Evolutionary conservation across 345 rosid species (phyloP).

Genomic region (Heritiera littoralis): DNA sequence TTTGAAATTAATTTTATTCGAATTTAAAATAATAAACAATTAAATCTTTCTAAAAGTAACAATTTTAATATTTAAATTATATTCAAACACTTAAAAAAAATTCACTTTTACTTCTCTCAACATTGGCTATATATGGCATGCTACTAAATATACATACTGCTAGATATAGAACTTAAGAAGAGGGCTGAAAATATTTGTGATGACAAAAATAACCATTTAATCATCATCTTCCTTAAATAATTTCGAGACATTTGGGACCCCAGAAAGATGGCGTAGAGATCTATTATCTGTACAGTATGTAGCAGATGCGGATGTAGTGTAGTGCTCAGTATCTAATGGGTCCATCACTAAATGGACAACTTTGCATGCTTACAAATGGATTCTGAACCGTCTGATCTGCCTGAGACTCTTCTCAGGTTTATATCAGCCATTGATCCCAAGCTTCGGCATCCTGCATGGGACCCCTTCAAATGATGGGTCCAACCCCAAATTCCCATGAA

Average conservation of each 20-base stretch:
- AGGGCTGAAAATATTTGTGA: not conserved
- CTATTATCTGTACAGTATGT: slow-evolving; percentile 24
- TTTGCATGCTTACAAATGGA: slow-evolving; percentile 17
- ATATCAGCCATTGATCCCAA: slow-evolving; percentile 11
- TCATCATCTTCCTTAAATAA: slow-evolving; percentile 30
- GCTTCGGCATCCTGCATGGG: not conserved
- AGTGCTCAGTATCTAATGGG: slow-evolving; percentile 23
- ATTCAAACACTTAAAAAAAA: no score
- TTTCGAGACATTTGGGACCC: slow-evolving; percentile 43
- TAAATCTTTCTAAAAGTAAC: no score
- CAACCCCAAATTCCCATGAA: not conserved
- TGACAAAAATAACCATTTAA: slow-evolving; percentile 11
- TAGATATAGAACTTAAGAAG: not conserved
- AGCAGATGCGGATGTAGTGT: slow-evolving; percentile 44
- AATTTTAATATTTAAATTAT: no score
- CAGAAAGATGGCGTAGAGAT: slow-evolving; percentile 47
- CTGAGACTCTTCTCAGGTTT: not conserved
- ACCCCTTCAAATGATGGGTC: slow-evolving; percentile 7
- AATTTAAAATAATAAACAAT: no score
- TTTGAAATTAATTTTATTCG: no score
- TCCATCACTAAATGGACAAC: slow-evolving; percentile 21
- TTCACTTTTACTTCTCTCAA: not conserved
- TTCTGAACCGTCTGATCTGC: slow-evolving; percentile 16
- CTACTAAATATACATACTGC: not conserved
- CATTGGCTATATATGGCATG: not conserved